Base-by-base conservation (phyloP, 345 rosid species). In the Erodium maritimum region DNA sequence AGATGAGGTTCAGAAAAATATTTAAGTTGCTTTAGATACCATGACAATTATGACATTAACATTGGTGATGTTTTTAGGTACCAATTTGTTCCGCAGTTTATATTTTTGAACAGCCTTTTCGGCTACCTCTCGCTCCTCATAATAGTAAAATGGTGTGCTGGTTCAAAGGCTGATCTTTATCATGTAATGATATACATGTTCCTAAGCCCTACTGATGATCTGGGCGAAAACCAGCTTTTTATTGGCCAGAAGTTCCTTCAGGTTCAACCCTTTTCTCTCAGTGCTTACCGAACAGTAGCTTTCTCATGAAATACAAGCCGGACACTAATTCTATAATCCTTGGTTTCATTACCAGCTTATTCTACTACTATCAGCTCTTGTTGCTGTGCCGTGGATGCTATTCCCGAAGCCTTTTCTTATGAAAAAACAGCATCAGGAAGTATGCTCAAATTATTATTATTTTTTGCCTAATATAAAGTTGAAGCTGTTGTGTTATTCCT, bases 61-160 rank as follows among this genome's bases (percentile, higher is more conserved):
- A 54, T 23, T 54, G 11, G 14, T 20, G 13, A 9, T 50, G 56
- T 19, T 17, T 66, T 55, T 42, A 80, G 88, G 88, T 68, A 78
- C 68, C 84, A 82, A 58, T 82, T 79, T 63, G 58, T 82, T 65
- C 93, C 91, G 54, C 93, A 82, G 65, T 66, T 82, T 57, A 80
- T 85, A 62, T 85, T 82, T 65, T 69, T 85, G 58, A 85, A 85
- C 74, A 73, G 81, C 65, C 75, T 82, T 60, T 85, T 80, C 70
- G 91, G 91, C 75, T 82, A 85, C 69, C 72, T 85, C 55, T 82
- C 86, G 9, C 74, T 77, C 58, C 88, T 82, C 62, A 80, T 85
- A 56, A 77, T 82, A 61, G 70, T 78, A 57, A 85, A 80, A 65
- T 85, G 88, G 88, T 64, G 74, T 70, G 76, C 82, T 46, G 86